Base-by-base conservation (phyloP, 768 basidiomycete species). In the Pilatotrama ljubarskyi region DNA sequence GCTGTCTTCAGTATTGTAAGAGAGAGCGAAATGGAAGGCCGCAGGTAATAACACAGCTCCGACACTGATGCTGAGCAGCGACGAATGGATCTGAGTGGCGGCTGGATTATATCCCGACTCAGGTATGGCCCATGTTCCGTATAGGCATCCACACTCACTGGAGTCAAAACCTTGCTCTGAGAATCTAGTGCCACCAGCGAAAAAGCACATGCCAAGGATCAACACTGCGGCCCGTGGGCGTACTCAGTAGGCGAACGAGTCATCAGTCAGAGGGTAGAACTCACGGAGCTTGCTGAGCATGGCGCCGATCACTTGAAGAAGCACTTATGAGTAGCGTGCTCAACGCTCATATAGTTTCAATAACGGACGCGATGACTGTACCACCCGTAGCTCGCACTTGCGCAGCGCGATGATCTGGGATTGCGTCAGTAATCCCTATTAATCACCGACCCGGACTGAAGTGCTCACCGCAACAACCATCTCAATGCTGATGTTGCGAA, bases 151-250 rank as follows among this genome's bases (percentile, higher is more conserved):
- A 22, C 10, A 72, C 85, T 54, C 66, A 91, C 90, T 85, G 3
- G 79, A 70, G 61, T 90, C 85, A 61, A 91, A 91, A 1, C 83
- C 87, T 71, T 93, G 91, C 68, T 93, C 89, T 2, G 87, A 84
- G 64, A 87, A 93, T 14, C 82, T 80, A 62, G 86, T 67, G 0
- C 91, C 91, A 14, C 91, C 91, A 0, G 90, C 91, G 62, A 93
- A 88, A 74, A 93, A 91, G 65, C 90, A 91, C 72, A 93, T 83
- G 17, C 92, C 92, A 11, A 93, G 81, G 17, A 94, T 91, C 40
- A 95, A 82, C 1, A 95, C 90, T 92, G 43, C 20, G 37, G 6
- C 14, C 5, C 29, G 29, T 5, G 29, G 29, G 38, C 6, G 13
- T 6, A 40, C 14, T 40, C n/a, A 40, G 38, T 40, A 5, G 38